Conservation (phyloP, 139 green algal genomes). For the Chlorella vulgaris region DNA sequence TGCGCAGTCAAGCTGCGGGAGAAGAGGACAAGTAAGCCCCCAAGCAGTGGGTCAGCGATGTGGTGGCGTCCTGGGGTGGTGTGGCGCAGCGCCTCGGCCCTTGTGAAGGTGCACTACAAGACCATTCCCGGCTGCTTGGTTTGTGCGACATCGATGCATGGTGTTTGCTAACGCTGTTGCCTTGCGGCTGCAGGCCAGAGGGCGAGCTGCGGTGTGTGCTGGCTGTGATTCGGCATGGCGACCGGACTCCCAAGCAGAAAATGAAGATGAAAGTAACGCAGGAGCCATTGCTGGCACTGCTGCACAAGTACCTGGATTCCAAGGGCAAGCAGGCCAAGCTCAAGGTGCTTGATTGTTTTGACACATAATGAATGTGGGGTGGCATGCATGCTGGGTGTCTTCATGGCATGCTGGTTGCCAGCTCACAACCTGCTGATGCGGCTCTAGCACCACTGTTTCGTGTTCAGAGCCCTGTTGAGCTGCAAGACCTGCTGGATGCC, state of each 20-base stretch:
- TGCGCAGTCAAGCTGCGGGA: constrained; percentile 12
- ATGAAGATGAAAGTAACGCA: constrained; percentile 93
- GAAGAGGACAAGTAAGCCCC: constrained; percentile 29
- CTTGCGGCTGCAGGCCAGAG: constrained; percentile 17
- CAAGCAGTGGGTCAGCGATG: background rate
- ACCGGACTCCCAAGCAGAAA: constrained; percentile 99
- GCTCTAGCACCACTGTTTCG: background rate
- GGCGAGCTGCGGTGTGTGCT: constrained; percentile 96
- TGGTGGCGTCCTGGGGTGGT: background rate
- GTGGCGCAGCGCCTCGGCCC: background rate
- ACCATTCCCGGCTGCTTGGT: too few relatives aligned
- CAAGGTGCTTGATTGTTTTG: constrained; percentile 70
- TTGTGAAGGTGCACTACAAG: too few relatives aligned
- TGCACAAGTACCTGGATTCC: constrained; percentile 83
- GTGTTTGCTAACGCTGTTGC: too few relatives aligned
- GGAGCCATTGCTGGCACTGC: constrained; percentile 82
- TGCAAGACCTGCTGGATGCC: constrained; percentile 94
- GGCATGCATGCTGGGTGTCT: background rate
- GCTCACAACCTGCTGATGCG: background rate
- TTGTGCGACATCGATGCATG: too few relatives aligned
- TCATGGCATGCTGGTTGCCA: too few relatives aligned
- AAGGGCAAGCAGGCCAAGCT: constrained; percentile 98
- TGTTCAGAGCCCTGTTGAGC: constrained; percentile 78
- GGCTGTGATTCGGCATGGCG: constrained; percentile 86
- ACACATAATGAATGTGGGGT: background rate